Evolutionary conservation across 2,329 filamentous ascomycete genomes (phyloP).

Genomic region (Cytospora schulzeri): DNA sequence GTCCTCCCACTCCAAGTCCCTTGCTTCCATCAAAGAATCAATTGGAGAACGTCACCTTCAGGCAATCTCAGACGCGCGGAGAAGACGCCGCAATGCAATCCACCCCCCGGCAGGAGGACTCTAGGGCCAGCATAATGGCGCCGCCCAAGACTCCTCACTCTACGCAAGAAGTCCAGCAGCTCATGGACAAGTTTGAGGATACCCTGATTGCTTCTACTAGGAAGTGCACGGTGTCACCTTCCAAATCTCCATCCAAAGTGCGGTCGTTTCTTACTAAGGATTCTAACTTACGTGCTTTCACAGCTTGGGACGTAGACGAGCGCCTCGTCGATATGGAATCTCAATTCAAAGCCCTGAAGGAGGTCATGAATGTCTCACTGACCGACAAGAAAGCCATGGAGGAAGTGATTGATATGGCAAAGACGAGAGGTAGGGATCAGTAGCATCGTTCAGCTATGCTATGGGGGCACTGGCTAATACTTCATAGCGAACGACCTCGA

Average conservation of each 20-base stretch:
- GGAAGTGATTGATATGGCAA: conserved; percentile 73
- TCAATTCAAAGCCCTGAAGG: conserved; percentile 71
- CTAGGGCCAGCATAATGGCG: conserved; percentile 28
- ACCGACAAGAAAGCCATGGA: conserved; percentile 71
- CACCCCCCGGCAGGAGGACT: conserved; percentile 10
- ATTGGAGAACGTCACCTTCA: conserved; percentile 35
- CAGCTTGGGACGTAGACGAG: conserved; percentile 80
- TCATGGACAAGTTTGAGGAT: conserved; percentile 33
- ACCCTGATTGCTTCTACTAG: conserved; percentile 34
- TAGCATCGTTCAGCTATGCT: not conserved
- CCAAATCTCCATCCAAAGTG: conserved; percentile 37
- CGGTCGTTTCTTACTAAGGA: conserved; percentile 66
- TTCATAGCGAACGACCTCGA: conserved; percentile 52
- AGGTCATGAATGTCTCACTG: conserved; percentile 70
- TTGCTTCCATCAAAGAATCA: conserved; percentile 31
- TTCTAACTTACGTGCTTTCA: conserved; percentile 66
- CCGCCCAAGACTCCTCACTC: conserved; percentile 36
- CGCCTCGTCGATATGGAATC: conserved; percentile 76
- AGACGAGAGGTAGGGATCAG: conserved; percentile 67
- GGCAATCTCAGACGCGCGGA: conserved; percentile 33
- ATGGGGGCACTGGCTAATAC: conserved; percentile 28
- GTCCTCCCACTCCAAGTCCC: conserved; percentile 26
- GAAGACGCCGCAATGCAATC: conserved; percentile 29
- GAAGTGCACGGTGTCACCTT: conserved; percentile 43
- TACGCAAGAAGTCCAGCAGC: conserved; percentile 14